These are phyloP conservation scores for Cucurbita maxima DNA, from an alignment of 306 rosid genomes.

Conservation along the genomic window DNA sequence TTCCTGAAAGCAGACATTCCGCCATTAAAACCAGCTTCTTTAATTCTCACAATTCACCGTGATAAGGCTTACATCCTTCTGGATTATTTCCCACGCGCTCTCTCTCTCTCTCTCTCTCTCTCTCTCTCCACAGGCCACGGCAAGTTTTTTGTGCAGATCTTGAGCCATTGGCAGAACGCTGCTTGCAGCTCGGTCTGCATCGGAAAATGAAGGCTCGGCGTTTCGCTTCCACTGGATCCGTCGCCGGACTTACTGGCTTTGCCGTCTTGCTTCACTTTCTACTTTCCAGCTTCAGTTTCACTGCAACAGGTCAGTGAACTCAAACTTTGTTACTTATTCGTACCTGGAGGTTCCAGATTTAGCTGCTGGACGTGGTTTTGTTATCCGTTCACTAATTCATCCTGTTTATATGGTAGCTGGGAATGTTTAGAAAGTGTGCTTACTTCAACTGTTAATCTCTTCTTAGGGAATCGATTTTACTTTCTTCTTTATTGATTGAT, in stretches of 20 bases:
- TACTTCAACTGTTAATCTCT: neutral
- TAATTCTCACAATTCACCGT: neutral
- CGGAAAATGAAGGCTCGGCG: constrained; percentile 32
- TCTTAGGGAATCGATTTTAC: neutral
- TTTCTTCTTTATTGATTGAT: neutral
- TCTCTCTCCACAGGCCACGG: neutral
- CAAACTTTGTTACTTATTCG: neutral
- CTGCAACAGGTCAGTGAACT: constrained; percentile 48
- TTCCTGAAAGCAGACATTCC: neutral
- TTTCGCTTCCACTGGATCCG: constrained; percentile 30
- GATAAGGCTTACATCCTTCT: neutral
- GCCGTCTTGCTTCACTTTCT: constrained; percentile 29
- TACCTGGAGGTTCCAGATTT: neutral
- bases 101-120: constrained; percentile 4
- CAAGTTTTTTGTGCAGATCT: constrained; percentile 23
- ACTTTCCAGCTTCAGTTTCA: constrained; percentile 45
- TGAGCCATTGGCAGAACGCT: constrained; percentile 4
- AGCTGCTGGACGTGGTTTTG: neutral
- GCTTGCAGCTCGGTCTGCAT: constrained; percentile 18
- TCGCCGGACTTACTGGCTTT: constrained; percentile 24
- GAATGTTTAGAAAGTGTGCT: neutral
- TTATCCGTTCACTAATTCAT: neutral
- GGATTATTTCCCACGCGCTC: neutral
- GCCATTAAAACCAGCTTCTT: neutral
- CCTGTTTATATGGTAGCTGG: neutral